Conservation (phyloP, 2,329 filamentous ascomycete genomes). For the Penicillium fuscoglaucum region DNA sequence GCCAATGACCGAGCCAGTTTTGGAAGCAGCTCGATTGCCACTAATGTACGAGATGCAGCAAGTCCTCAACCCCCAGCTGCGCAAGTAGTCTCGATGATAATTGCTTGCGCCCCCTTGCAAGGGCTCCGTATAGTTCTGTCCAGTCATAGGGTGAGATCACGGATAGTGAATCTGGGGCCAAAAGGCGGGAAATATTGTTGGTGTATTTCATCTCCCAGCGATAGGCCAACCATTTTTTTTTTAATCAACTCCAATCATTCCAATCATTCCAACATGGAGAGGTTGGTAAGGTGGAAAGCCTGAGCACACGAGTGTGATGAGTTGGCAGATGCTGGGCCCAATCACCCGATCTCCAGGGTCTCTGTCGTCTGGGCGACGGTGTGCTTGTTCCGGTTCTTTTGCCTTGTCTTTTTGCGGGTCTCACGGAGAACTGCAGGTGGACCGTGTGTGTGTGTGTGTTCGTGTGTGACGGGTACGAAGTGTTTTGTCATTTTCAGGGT, state of each 20-base stretch:
- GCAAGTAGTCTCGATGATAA: conserved; percentile 20
- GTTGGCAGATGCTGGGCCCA: conserved; percentile 24
- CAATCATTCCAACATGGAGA: not conserved
- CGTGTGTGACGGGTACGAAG: conserved; percentile 16
- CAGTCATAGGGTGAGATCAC: not conserved
- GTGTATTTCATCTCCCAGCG: not conserved
- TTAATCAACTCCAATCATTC: not conserved
- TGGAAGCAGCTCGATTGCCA: not conserved
- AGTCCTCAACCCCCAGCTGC: conserved; percentile 4
- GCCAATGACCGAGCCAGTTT: not conserved
- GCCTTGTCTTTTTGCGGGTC: conserved; percentile 8
- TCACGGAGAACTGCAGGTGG: conserved; percentile 13
- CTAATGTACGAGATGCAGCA: conserved; percentile 11
- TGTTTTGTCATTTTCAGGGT: not conserved
- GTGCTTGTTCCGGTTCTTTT: not conserved
- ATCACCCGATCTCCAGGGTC: conserved; percentile 17
- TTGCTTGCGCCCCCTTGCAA: conserved; percentile 22
- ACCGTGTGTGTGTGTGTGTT: conserved; percentile 14
- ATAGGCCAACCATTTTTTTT: not conserved
- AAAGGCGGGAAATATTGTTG: not conserved
- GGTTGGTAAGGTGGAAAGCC: not conserved
- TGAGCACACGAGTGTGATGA: conserved; percentile 19
- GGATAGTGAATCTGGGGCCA: not conserved
- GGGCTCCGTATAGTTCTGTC: not conserved
- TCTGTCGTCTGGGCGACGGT: conserved; percentile 25